Conservation (phyloP, 164 flowering plant species). For the Dillenia suffruticosa region DNA sequence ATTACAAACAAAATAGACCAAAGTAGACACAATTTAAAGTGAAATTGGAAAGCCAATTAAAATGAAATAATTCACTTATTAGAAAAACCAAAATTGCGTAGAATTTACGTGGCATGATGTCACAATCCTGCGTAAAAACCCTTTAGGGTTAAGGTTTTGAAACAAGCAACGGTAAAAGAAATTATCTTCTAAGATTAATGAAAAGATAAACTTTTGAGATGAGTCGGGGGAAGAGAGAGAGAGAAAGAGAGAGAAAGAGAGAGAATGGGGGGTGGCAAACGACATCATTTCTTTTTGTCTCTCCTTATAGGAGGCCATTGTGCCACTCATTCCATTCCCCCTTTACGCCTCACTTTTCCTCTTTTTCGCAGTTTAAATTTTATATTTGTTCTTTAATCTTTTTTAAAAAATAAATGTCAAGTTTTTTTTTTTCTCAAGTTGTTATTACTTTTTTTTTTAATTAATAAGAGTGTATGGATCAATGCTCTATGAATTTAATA, state of each 20-base stretch:
- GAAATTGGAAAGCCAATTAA: too few species aligned
- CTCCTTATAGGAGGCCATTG: slow-evolving; percentile 29
- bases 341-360: background rate
- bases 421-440: too few species aligned
- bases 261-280: slow-evolving; percentile 27
- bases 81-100: background rate
- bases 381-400: too few species aligned
- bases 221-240: background rate
- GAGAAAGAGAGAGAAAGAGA: background rate
- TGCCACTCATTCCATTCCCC: slow-evolving; percentile 5
- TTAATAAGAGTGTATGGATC: too few species aligned
- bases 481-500: too few species aligned
- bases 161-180: slow-evolving; percentile 2
- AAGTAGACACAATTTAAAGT: too few species aligned
- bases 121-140: slow-evolving; percentile 9
- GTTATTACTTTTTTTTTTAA: too few species aligned
- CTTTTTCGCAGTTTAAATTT: background rate
- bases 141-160: slow-evolving; percentile 12
- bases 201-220: too few species aligned
- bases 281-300: slow-evolving; percentile 50
- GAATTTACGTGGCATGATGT: slow-evolving; percentile 19
- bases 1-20: too few species aligned
- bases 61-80: too few species aligned
- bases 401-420: too few species aligned
- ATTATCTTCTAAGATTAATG: background rate